Conservation (phyloP, 495 filamentous ascomycete species). For the Trypethelium eluteriae region DNA sequence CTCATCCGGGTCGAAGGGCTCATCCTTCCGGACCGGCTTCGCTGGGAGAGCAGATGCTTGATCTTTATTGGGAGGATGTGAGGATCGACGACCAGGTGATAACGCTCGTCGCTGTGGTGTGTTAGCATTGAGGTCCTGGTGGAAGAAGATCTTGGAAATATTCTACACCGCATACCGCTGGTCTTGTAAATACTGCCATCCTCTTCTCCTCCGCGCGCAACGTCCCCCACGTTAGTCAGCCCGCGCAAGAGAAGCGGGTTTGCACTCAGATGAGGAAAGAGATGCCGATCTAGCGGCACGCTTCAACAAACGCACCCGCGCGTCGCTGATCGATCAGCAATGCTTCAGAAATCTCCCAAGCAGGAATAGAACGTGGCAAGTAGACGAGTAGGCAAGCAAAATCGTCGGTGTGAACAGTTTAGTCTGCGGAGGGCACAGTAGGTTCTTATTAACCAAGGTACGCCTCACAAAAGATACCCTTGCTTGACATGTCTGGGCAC, state of each 20-base stretch:
- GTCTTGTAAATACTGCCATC: slow-evolving; percentile 1
- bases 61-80: not conserved
- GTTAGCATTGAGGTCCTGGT: not conserved
- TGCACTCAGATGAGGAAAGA: not conserved
- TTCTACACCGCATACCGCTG: not conserved
- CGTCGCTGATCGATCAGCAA: too few species aligned
- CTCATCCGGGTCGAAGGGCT: slow-evolving; percentile 3
- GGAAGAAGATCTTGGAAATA: not conserved
- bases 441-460: too few species aligned
- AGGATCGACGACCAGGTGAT: slow-evolving; percentile 1
- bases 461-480: too few species aligned
- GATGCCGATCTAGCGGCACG: not conserved
- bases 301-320: not conserved
- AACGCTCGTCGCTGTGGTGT: not conserved
- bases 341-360: too few species aligned
- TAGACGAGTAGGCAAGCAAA: too few species aligned
- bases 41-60: not conserved
- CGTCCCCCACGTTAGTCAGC: slow-evolving; percentile 5
- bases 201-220: not conserved
- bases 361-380: too few species aligned
- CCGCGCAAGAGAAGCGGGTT: too few species aligned
- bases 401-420: too few species aligned
- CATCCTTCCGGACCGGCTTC: not conserved
- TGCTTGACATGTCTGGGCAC: too few species aligned
- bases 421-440: too few species aligned